Evolutionary conservation across 1,139 yeast genomes (phyloP), one percentile per base, ranked within the genome.

Genomic region (Suhomyces guaymorum): DNA sequence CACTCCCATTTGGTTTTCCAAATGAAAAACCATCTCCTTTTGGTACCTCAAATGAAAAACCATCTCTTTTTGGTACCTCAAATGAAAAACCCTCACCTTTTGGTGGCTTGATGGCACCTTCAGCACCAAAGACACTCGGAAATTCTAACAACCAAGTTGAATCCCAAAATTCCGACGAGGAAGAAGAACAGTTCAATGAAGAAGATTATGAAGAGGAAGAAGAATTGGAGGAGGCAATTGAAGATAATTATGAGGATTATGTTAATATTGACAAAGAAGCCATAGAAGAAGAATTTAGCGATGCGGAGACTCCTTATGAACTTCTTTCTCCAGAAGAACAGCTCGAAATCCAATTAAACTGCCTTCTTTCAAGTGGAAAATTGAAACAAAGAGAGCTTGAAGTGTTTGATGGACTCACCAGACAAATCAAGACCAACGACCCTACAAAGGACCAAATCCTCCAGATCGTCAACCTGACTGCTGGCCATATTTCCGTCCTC

Each of bases 401-500:
- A 7, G 25, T 28, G 7, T 44, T 35, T 34, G 35, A 28, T 35
- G 40, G 48, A 8, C 16, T 47, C 17, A 39, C 32, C 33, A 28
- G n/a, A 7, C 24, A 12, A 13, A 27, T 25, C 14, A 28, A 7
- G 7, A 31, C 39, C 22, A 30, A 7, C 7, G 27, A 28, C 35
- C 29, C 21, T 10, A 33, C 32, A 11, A 18, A 27, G 24, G 34
- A 37, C 12, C 26, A 28, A 20, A 32, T 43, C 4, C 18, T 33
- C 23, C 21, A 34, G 13, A 33, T 38, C 6, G 17, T 30, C n/a
- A 21, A 34, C 6, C 41, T 35, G 10, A 46, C 44, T 8, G 30
- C 24, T 7, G 43, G 43, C 2, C 35, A 31, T 8, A 29, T 42
- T 7, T 30, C 43, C 21, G 34, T 48, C 0, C 28, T 50, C 30